phyloP scores from a whole-genome alignment of 495 filamentous ascomycete genomes.

The Penicillium soppii region DNA sequence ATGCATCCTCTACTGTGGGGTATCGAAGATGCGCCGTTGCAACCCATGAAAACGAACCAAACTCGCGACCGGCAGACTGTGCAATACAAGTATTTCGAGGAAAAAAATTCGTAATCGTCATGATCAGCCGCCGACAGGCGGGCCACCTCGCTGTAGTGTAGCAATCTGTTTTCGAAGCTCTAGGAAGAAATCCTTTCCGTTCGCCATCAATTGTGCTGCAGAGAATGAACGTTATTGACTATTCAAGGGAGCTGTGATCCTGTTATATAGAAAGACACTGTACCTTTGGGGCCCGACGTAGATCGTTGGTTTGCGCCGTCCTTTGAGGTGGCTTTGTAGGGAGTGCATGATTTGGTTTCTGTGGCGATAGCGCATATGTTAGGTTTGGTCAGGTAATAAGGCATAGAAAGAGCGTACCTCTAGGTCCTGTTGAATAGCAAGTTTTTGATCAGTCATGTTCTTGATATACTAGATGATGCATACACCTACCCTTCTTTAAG shows the following conservation, averaged over 20 bases:
- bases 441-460: slow-evolving; percentile 1
- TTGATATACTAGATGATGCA: background rate
- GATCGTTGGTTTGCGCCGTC: slow-evolving; percentile 38
- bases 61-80: slow-evolving; percentile 18
- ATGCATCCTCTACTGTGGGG: slow-evolving; percentile 27
- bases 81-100: slow-evolving; percentile 19
- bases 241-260: slow-evolving; percentile 1
- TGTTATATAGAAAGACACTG: slow-evolving; percentile 11
- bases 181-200: slow-evolving; percentile 54
- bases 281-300: slow-evolving; percentile 51
- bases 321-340: slow-evolving; percentile 44
- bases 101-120: slow-evolving; percentile 4
- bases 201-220: slow-evolving; percentile 53
- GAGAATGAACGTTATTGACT: slow-evolving; percentile 9
- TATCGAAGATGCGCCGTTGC: slow-evolving; percentile 34
- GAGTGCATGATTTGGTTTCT: slow-evolving; percentile 31
- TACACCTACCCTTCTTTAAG: slow-evolving; percentile 38
- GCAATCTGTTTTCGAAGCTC: slow-evolving; percentile 54
- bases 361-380: slow-evolving; percentile 9
- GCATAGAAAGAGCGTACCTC: slow-evolving; percentile 21
- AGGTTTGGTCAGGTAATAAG: background rate
- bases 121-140: slow-evolving; percentile 44
- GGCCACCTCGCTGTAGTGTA: slow-evolving; percentile 38
- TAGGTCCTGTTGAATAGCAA: slow-evolving; percentile 21
- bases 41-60: slow-evolving; percentile 26